These are phyloP conservation scores for Corynespora cassiicola DNA, from an alignment of 2,329 filamentous ascomycete species.

Conservation along the genomic window DNA sequence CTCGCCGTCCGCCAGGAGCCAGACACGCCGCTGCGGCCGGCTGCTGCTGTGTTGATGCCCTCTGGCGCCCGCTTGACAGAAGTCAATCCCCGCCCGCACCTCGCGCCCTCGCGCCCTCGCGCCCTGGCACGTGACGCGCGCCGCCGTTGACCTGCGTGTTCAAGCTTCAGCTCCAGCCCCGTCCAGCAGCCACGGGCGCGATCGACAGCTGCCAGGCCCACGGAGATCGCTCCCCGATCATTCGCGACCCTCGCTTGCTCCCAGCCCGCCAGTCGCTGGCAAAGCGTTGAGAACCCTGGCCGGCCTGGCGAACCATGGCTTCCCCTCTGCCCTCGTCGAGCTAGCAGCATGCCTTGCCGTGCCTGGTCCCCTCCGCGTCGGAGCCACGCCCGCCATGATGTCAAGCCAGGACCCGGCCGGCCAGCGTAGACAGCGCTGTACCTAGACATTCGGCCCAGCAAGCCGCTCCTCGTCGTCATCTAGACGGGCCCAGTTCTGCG, in stretches of 20 bases:
- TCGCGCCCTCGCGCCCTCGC: neutral
- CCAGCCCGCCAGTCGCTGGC: too few species aligned
- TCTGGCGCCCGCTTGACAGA: neutral
- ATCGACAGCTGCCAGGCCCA: slow-evolving; percentile 9
- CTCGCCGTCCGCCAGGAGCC: slow-evolving; percentile 7
- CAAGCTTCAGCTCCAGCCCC: slow-evolving; percentile 19
- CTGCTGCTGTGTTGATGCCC: slow-evolving; percentile 8
- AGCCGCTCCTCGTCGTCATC: slow-evolving; percentile 8
- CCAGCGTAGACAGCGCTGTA: slow-evolving; percentile 2
- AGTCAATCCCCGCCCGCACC: neutral
- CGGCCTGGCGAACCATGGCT: too few species aligned
- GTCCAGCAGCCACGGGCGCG: slow-evolving; percentile 17
- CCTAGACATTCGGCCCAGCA: slow-evolving; percentile 2
- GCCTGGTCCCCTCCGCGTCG: too few species aligned
- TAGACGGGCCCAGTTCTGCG: neutral
- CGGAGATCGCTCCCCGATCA: slow-evolving; percentile 12
- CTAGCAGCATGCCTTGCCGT: too few species aligned
- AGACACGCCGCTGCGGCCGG: slow-evolving; percentile 7
- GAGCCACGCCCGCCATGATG: too few species aligned
- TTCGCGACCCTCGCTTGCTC: too few species aligned
- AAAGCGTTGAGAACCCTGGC: too few species aligned
- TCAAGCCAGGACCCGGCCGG: slow-evolving; percentile 4
- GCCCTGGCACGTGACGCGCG: slow-evolving; percentile 9
- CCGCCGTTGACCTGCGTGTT: slow-evolving; percentile 8
- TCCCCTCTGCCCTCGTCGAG: too few species aligned